These are phyloP conservation scores for Quercus lobata DNA, from an alignment of 331 rosid genomes.

Conservation along the genomic window DNA sequence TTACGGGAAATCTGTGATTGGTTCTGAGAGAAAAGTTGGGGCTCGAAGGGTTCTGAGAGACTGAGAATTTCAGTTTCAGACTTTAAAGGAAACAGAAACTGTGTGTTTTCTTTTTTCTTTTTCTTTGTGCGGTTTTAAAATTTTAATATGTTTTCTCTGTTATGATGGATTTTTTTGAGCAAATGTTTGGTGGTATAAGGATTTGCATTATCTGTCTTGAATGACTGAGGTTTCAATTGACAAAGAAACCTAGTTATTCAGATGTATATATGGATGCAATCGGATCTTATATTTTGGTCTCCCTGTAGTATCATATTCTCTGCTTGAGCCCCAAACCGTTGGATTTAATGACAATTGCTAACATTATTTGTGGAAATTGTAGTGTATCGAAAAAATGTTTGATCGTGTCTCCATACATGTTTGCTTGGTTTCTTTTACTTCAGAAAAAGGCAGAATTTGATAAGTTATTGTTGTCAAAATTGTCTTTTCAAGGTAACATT, in stretches of 20 bases:
- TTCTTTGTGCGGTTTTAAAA: not conserved
- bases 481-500: too few species aligned
- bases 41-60: conserved; percentile 34
- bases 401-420: too few species aligned
- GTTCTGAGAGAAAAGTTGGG: conserved; percentile 30
- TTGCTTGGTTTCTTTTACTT: too few species aligned
- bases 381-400: too few species aligned
- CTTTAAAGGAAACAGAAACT: not conserved
- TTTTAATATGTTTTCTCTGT: not conserved
- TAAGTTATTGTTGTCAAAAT: too few species aligned
- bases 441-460: too few species aligned
- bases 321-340: not conserved
- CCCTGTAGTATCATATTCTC: not conserved
- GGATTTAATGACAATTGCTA: not conserved
- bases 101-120: not conserved
- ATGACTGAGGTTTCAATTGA: not conserved
- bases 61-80: not conserved
- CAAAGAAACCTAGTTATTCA: not conserved
- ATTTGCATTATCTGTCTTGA: not conserved
- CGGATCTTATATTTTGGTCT: not conserved
- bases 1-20: conserved; percentile 21
- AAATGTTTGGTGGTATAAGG: not conserved
- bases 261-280: not conserved
- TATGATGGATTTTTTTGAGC: not conserved
- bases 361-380: too few species aligned